Base-by-base conservation (phyloP, 2,329 filamentous ascomycete genomes). In the Sclerotinia sclerotiorum region DNA sequence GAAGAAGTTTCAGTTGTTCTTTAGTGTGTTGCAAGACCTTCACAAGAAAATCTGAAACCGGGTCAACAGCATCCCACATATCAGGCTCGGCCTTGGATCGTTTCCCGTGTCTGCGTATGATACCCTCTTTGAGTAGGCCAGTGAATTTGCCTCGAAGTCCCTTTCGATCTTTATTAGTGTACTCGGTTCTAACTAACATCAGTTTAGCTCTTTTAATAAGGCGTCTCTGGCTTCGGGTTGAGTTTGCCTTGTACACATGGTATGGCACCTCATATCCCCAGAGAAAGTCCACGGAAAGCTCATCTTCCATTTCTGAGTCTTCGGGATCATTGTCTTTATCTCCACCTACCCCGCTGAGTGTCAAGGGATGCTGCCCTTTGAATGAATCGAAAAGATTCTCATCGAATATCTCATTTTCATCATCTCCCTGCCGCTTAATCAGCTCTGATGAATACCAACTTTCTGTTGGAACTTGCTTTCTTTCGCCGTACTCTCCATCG, bases 391-490 rank as follows among this genome's bases (percentile, higher is more conserved):
- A 69, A 29, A 69, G 5, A 35, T 65, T 58, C 8, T 69, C 52
- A 44, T 46, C 67, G 21, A 65, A 32, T 24, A 52, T 48, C 15
- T 60, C 32, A 19, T 54, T 54, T 10, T 65, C 48, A 46, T 42
- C 51, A 11, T 35, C 29, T 21, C 3, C 21, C 21, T 57, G 19
- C 8, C 67, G 29, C 29, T 66, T 46, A 3, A 68, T 65, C 1
- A 70, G 56, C 1, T 64, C 52, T 6, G 63, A 29, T 6, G 70
- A 69, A 52, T 74, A 74, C 73, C 72, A 73, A 44, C 58, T 70
- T 32, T 74, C 69, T 0, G 70, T 73, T 51, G 73, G 73, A 1
- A 73, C 67, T 55, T 73, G 72, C n/a, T 57, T 56, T 19, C 60
- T 67, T 11, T 65, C 19, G 4, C 69, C 68, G 13, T 29, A 11